A percentile compares a stretch with the other conserved stretches of the same genome.
Conservation (phyloP, 495 filamentous ascomycete species). For the Aspergillus cavernicola region DNA sequence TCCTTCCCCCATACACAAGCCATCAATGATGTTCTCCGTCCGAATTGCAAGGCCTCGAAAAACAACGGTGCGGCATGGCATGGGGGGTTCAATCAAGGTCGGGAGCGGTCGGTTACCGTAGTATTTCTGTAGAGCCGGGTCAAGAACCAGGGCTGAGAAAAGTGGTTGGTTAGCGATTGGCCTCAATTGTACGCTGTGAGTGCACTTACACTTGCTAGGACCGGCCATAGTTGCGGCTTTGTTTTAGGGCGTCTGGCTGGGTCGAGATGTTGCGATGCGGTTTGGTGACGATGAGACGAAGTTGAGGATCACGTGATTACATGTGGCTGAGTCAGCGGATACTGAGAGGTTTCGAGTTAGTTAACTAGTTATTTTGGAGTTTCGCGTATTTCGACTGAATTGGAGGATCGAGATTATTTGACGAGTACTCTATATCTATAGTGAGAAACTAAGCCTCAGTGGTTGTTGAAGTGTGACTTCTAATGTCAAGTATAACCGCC, state of each 20-base stretch:
- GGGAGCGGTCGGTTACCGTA: slow-evolving; percentile 50
- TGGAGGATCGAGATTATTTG: no score
- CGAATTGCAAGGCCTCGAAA: neutral
- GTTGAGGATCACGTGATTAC: slow-evolving; percentile 15
- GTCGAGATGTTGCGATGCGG: slow-evolving; percentile 1
- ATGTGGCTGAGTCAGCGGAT: slow-evolving; percentile 14
- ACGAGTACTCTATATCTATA: no score
- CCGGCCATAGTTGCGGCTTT: slow-evolving; percentile 41
- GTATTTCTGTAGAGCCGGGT: slow-evolving; percentile 76
- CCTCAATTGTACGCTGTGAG: neutral
- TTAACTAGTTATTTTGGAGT: no score
- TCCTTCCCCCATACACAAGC: no score
- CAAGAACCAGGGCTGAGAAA: slow-evolving; percentile 57
- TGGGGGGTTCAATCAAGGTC: slow-evolving; percentile 1
- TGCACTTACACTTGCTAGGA: slow-evolving; percentile 45
- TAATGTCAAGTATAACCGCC: neutral
- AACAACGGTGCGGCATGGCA: no score
- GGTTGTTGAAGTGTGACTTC: neutral
- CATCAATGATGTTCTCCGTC: no score
- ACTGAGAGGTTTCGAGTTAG: no score
- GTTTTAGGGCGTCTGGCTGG: slow-evolving; percentile 3
- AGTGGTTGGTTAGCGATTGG: neutral
- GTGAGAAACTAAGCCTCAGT: neutral
- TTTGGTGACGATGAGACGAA: slow-evolving; percentile 15
- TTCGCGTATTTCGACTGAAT: no score